phyloP scores from a whole-genome alignment of 495 filamentous ascomycete species.

The Aspergillus steynii region DNA sequence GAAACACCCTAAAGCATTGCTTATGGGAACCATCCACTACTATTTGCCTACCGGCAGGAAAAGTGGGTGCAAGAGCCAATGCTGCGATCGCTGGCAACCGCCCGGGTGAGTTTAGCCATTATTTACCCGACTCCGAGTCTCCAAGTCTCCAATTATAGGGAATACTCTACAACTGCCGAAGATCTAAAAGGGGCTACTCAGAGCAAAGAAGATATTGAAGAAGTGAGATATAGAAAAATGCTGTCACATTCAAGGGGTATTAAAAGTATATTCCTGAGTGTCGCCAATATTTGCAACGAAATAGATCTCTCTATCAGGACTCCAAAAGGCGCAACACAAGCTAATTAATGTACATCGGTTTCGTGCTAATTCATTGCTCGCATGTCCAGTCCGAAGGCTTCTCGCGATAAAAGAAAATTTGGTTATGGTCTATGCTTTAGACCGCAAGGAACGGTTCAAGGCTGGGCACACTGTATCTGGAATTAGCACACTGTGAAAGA shows the following conservation, averaged over 20 bases:
- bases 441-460: neutral
- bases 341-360: neutral
- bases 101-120: neutral
- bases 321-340: neutral
- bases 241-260: neutral
- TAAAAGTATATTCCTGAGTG: slow-evolving; percentile 7
- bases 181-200: neutral
- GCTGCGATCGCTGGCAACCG: too few relatives aligned
- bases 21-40: neutral
- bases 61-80: neutral
- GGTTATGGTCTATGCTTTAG: neutral
- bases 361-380: slow-evolving; percentile 7
- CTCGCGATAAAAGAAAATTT: neutral
- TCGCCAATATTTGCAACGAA: slow-evolving; percentile 9
- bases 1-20: neutral
- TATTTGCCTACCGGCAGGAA: neutral
- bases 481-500: neutral
- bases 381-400: slow-evolving; percentile 1
- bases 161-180: too few relatives aligned
- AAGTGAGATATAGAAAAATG: neutral
- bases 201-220: neutral
- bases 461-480: neutral
- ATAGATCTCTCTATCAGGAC: slow-evolving; percentile 8
- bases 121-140: neutral
- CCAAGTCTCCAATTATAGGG: neutral